Base-by-base conservation (phyloP, 768 basidiomycete species). In the Boletales sp. region DNA sequence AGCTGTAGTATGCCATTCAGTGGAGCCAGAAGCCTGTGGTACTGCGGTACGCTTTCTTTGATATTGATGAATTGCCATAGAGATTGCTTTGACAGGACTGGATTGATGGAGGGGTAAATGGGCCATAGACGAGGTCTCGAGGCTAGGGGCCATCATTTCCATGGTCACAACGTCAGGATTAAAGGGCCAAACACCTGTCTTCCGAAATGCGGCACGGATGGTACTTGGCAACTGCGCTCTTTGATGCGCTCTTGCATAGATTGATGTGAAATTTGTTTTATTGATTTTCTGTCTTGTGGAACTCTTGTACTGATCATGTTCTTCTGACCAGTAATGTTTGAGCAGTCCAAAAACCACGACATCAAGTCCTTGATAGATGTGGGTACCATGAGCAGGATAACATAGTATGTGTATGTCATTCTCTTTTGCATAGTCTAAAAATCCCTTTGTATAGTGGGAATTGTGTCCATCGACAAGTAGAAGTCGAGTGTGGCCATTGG, bases 401-500 rank as follows among this genome's bases (percentile, higher is more conserved):
- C 71, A 74, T 0, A 78, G 49, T 5, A 79, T 56, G 18, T 65
- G 49, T 17, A 80, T 79, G 0, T 65, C 55, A 49, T 76, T 48
- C 1, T 58, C 40, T 2, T 53, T 43, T 1, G 72, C 72, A 60
- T 72, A 73, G 5, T 64, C 49, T 15, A 81, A 71, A 48, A 79
- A 73, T 4, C 45, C 59, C 5, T 47, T 39, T 4, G 67, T 71
- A 49, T 68, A 73, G 47, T 79, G 76, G 0, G 71, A 78, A 47
- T 61, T 69, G 45, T 81, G 78, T 3, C 78, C 72, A 63, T 80
- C 73, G 7, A 80, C 64, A n/a, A 74, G 52, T 11, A 80, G 72
- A 2, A 76, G 51, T 0, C 62, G 51, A 9, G 48, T 43, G 9
- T 54, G 36, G 4, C 69, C 67, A 14, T 43, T 48, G 7, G 67